These are phyloP conservation scores for Combretum micranthum DNA, from an alignment of 345 rosid species.

Conservation along the genomic window DNA sequence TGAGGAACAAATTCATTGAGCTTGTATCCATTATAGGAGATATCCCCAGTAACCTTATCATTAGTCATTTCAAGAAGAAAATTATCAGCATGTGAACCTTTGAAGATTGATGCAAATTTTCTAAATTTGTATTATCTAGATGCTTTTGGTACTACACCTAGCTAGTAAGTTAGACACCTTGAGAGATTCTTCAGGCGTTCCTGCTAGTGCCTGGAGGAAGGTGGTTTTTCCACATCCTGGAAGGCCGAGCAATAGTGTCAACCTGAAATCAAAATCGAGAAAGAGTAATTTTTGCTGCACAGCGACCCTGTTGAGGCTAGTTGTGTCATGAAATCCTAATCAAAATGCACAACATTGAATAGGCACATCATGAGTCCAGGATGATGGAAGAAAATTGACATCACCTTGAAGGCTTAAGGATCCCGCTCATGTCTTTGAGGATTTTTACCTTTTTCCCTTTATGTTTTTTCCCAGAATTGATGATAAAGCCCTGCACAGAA, in stretches of 20 bases:
- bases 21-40: conserved; percentile 27
- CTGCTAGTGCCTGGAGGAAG: conserved; percentile 39
- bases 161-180: conserved; percentile 19
- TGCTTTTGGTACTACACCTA: no score
- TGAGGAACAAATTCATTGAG: conserved; percentile 31
- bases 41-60: conserved; percentile 23
- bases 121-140: no score
- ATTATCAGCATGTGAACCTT: background rate
- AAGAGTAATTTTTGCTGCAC: no score
- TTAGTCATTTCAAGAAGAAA: background rate
- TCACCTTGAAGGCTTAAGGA: conserved; percentile 50
- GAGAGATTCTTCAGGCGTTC: conserved; percentile 28
- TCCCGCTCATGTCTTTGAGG: conserved; percentile 35
- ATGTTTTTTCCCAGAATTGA: conserved; percentile 9
- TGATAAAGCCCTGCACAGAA: conserved; percentile 15
- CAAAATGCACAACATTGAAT: background rate
- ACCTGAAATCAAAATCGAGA: conserved; percentile 13
- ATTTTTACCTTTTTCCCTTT: conserved; percentile 15
- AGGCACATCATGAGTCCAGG: background rate
- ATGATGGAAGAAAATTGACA: background rate
- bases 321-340: background rate
- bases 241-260: conserved; percentile 46
- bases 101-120: background rate
- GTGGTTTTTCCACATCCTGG: conserved; percentile 51
- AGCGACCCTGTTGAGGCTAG: background rate